Conservation (phyloP, 495 filamentous ascomycete genomes). For the Neurospora sp. region DNA sequence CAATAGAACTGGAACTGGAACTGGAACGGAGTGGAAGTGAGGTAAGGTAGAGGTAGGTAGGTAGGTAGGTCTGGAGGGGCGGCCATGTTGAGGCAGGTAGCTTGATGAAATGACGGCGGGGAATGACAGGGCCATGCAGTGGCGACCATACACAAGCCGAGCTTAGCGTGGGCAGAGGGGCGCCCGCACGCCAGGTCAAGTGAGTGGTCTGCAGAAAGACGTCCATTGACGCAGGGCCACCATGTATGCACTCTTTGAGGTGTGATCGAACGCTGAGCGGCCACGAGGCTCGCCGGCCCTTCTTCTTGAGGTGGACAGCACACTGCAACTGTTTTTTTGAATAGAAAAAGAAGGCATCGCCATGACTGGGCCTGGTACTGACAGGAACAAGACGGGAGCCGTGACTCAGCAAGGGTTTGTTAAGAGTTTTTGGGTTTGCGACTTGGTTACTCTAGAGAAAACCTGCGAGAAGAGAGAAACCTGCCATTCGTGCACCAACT, state of each 20-base stretch:
- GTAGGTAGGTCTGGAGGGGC: slow-evolving; percentile 21
- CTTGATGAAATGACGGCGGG: slow-evolving; percentile 29
- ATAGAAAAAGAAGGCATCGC: neutral
- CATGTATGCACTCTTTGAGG: slow-evolving; percentile 15
- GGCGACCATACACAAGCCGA: slow-evolving; percentile 24
- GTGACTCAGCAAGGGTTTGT: neutral
- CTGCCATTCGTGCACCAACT: neutral
- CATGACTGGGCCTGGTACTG: neutral
- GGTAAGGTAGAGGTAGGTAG: neutral
- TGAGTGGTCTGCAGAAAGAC: slow-evolving; percentile 6
- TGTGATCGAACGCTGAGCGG: neutral
- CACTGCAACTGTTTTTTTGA: neutral
- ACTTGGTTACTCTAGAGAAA: neutral
- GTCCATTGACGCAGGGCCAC: neutral
- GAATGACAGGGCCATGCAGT: slow-evolving; percentile 26
- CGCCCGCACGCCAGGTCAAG: slow-evolving; percentile 22
- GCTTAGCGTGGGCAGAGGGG: slow-evolving; percentile 18
- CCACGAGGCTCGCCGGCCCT: neutral
- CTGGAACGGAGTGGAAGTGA: neutral
- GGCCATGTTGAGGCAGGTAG: slow-evolving; percentile 17
- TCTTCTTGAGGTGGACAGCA: neutral
- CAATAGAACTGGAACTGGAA: slow-evolving; percentile 8
- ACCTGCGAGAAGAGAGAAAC: neutral
- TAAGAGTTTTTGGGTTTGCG: neutral
- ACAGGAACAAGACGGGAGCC: neutral